Base-by-base conservation (phyloP, 2,329 filamentous ascomycete species). In the Trichocomaceae sp. region DNA sequence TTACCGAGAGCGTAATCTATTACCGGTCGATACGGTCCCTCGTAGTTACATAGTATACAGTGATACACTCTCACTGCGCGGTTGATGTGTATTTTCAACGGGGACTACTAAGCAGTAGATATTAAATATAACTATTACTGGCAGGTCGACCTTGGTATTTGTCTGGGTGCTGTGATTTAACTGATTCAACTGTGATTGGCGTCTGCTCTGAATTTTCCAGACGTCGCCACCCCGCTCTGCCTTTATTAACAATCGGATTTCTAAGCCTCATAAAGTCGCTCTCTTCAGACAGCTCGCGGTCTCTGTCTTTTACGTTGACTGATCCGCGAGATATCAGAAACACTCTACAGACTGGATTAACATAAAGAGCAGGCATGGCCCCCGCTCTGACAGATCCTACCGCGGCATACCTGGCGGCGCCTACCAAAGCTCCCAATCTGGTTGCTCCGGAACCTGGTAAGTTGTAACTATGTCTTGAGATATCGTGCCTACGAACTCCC, bases 381-480 rank as follows among this genome's bases (percentile, higher is more conserved):
- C 89, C 90, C 17, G 90, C 87, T 22, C 76, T 95, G 45, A 87
- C 95, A 75, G 83, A 86, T 64, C 81, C 86, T 39, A 78, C 85
- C 50, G 78, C 85, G 59, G 85, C 89, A 56, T 86, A 90, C 59
- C 77, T 95, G 62, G 77, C 83, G 62, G 86, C 88, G 66, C 87
- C 88, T 7, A 77, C 91, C 55, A 90, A 90, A 71, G 78, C 88
- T 50, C 90, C 92, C 1, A 81, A 89, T 60, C 86, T 99, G 52
- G 88, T 97, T 60, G 93, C 93, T 19, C 92, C 93, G 41, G 91
- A 97, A 69, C 92, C 92, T 66, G 82, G 80, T 82, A n/a, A n/a
- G n/a, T n/a, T n/a, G n/a, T n/a, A n/a, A n/a, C n/a, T n/a, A 74
- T 52, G 66, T 44, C 22, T n/a, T 56, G 54, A 42, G 33, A 20